Base-by-base conservation (phyloP, 2,329 filamentous ascomycete species). In the Pseudocercospora macadamiae region DNA sequence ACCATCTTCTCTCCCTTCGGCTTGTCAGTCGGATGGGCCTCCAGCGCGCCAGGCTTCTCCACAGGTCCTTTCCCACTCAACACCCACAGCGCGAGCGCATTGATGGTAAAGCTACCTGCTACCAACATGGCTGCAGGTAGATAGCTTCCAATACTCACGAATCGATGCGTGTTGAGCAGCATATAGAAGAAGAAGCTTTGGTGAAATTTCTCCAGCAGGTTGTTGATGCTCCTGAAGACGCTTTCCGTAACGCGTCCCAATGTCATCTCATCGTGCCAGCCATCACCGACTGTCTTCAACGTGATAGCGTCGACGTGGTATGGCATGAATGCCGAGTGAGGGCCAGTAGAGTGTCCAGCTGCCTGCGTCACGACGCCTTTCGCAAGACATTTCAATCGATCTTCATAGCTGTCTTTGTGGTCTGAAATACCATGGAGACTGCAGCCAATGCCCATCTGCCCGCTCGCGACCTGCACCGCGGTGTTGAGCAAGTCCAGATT, bases 161-260 rank as follows among this genome's bases (percentile, higher is more conserved):
- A 99, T 9, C 93, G 87, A 69, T 95, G 90, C 26, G 88, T 85
- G 66, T 96, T 89, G 86, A 97, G 92, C 44, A 99, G 82, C 52
- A 99, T 81, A 74, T 99, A 99, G 78, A 99, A 97, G 83, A 99
- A 99, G 81, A 99, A 99, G 74, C 93, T 97, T 77, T 99, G 95
- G 73, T 99, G 95, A 61, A 99, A 82, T 73, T 99, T 93, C 77
- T 99, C 95, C 28, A 99, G 83, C 59, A 99, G 79, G 71, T 99
- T 99, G 78, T 99, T 99, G 75, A 99, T 79, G 73, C 91, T 96
- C 68, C 95, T 84, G 74, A 96, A 96, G 2, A 95, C 84, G 68
- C 92, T 92, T 77, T 99, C 95, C 3, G 97, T 83, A 0, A 93
- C 88, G 55, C 93, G 84, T 4, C 95, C 95, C 72, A 99, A 86